Base-by-base conservation (phyloP, 441 rosid species). In the Brassica balearica region DNA sequence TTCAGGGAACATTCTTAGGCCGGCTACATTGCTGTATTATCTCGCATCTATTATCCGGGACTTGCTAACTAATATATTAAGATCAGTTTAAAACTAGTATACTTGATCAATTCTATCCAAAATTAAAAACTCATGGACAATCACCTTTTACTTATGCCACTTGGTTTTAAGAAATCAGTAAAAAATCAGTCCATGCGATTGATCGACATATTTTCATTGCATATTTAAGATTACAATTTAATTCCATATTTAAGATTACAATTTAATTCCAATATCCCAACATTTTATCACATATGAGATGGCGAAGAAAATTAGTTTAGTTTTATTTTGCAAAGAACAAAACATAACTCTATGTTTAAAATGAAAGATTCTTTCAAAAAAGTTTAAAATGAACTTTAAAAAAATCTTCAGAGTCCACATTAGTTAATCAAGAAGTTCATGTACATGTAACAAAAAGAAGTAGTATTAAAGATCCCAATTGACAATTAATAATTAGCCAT, bases 91-190 rank as follows among this genome's bases (percentile, higher is more conserved):
- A 65, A 72, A 78, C 9, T 48, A 58, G n/a, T 66, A 5, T 6
- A 68, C 48, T 65, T 65, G 72, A 71, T 65, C 41, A 27, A 1
- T 17, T 77, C 55, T 8, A 56, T 4, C 7, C 5, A 4, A 34
- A 17, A 64, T 53, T 22, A 8, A 14, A 41, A 53, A 23, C 8
- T 55, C 51, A 65, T 63, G 46, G 65, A 34, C 70, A 36, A 56
- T 65, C 67, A 41, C 9, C 14, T 65, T 72, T 29, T 59, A 25
- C 63, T 59, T 43, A 22, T 65, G 76, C 58, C 66, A 77, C 76
- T 71, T 71, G 76, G 23, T 69, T 53, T 53, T 43, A 27, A 43
- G 23, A 68, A 68, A 59, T 22, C 32, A 68, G 27, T 68, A 46
- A 27, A 25, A 19, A 8, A 68, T 17, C 62, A 29, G 48, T 46